Base-by-base conservation (phyloP, 2,329 filamentous ascomycete genomes). In the Calcarisporium arbuscula region DNA sequence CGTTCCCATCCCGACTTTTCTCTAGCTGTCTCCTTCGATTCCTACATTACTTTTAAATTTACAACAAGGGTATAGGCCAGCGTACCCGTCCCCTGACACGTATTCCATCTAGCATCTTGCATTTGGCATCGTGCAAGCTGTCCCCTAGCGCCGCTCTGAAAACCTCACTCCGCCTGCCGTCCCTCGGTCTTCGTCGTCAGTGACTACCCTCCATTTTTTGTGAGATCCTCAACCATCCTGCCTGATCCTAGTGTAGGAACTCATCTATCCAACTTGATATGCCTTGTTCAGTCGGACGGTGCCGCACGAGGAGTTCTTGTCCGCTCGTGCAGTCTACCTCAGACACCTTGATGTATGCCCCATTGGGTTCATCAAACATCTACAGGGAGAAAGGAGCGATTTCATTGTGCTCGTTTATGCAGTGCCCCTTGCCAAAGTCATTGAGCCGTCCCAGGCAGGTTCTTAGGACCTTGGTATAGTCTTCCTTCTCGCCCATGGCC, bases 211-310 rank as follows among this genome's bases (percentile, higher is more conserved):
- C 30, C 3, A 38, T 30, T 5, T 49, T 42, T 3, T 42, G 36
- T 14, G 35, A 30, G 11, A 52, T 35, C 7, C 48, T 34, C 22
- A 49, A 34, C 1, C 30, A 22, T 0, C 68, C 69, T 12, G 58
- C 38, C 1, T 43, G 47, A 12, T 51, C 44, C 64, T 67, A 73
- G 42, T 64, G 65, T 42, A 62, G 52, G 40, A 73, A 70, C 0
- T 60, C 65, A 1, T 64, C 64, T 34, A 71, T 58, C 68, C 68
- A 74, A 5, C 70, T 69, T 0, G 60, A 64, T 3, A 69, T 39
- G 30, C 54, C 51, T 43, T 49, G 62, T 44, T 58, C 61, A 42
- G 30, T 51, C 18, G 45, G 49, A 48, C 57, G 25, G 37, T 47
- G n/a, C 48, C 49, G 28, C 44, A 60, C n/a, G 38, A 45, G 30